A percentile compares a stretch with the other conserved stretches of the same genome.
These are phyloP conservation scores for Podospora fimiseda DNA, from an alignment of 495 filamentous ascomycete species.

Conservation along the genomic window DNA sequence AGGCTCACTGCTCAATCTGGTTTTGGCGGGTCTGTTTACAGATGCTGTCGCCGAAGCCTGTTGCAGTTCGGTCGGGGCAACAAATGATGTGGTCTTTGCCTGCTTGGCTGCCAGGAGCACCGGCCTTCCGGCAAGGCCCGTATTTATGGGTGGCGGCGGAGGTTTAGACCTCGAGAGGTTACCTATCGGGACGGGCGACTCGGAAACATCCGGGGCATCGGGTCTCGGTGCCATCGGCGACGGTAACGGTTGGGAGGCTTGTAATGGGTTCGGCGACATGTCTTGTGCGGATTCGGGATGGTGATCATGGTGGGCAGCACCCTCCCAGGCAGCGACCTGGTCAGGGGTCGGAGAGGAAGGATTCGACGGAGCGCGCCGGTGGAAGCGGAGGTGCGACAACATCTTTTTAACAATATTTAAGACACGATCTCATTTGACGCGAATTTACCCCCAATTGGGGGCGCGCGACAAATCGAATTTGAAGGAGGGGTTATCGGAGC, in stretches of 20 bases:
- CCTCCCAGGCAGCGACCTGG: slow-evolving; percentile 31
- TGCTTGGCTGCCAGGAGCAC: slow-evolving; percentile 20
- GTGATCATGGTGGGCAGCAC: slow-evolving; percentile 31
- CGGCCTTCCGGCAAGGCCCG: slow-evolving; percentile 13
- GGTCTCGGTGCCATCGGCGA: slow-evolving; percentile 36
- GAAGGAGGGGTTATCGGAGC: no score
- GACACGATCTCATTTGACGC: slow-evolving; percentile 3
- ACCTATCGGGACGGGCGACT: slow-evolving; percentile 14
- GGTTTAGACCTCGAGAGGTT: slow-evolving; percentile 22
- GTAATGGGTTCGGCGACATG: slow-evolving; percentile 26
- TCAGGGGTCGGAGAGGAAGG: slow-evolving; percentile 46
- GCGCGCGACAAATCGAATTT: not conserved
- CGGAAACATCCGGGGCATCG: no score
- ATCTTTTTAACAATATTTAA: slow-evolving; percentile 30
- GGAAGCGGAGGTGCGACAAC: slow-evolving; percentile 51
- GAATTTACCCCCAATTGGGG: no score
- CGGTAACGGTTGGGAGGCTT: slow-evolving; percentile 12
- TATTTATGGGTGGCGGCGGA: slow-evolving; percentile 29
- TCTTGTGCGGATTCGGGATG: slow-evolving; percentile 32
- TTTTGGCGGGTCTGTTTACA: not conserved
- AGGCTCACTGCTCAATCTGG: slow-evolving; percentile 28
- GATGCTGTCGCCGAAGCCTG: slow-evolving; percentile 16
- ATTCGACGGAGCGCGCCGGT: slow-evolving; percentile 47
- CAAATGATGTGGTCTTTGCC: slow-evolving; percentile 33
- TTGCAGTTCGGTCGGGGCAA: slow-evolving; percentile 32